Base-by-base conservation (phyloP, 2,329 filamentous ascomycete genomes). In the Sporothrix variecibatus region DNA sequence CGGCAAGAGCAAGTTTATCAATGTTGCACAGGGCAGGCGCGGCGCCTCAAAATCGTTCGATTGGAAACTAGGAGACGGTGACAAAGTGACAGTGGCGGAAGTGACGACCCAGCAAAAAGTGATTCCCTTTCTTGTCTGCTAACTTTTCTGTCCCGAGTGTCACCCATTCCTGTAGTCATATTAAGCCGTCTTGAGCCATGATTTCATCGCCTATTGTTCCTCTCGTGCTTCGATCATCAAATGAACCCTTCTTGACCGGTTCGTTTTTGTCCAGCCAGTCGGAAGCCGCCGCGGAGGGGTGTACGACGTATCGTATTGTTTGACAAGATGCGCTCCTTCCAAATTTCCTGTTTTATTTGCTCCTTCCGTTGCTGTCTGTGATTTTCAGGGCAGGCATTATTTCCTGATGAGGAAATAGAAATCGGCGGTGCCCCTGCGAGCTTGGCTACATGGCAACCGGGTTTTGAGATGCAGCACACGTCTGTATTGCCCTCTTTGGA, bases 191-290 rank as follows among this genome's bases (percentile, higher is more conserved):
- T 65, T 38, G n/a, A 8, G 62, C 62, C 38, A 17, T 67, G n/a
- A 40, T 67, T 26, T 67, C 64, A 9, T 23, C 34, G 34, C 43
- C 43, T 15, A 40, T 67, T 46, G 43, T 46, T 20, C 17, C 23
- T 28, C 23, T 26, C 7, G 12, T 15, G 11, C 15, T 3, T 20
- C 51, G 12, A 28, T 8, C 38, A 26, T n/a, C 26, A 53, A 23
- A 17, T 15, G 28, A 9, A 43, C 20, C 38, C 5, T 43, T 43
- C 60, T 65, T 40, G 60, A 43, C 34, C 60, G 34, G 60, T 65
- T 64, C 60, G n/a, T 43, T 43, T 51, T 58, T 31, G 40, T 12
- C 28, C 56, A 20, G 26, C 70, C 70, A 72, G 70, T 72, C 70
- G 40, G 56, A 64, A 34, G 56, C 3, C 40, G n/a, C 70, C 56